phyloP scores from a whole-genome alignment of 306 rosid species.

The Hylodesmum podocarpum region DNA sequence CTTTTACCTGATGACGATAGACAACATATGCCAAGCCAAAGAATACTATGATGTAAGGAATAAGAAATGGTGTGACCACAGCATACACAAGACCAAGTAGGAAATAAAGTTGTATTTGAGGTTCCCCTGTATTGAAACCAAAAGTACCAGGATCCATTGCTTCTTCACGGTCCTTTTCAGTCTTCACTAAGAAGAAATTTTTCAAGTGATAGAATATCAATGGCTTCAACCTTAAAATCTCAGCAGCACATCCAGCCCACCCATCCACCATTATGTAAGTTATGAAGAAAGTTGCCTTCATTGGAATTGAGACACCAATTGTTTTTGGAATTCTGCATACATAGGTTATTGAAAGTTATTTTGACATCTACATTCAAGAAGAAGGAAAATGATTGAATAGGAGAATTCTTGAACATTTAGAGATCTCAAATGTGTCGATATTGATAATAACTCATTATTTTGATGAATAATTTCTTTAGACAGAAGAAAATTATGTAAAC shows the following conservation, averaged over 20 bases:
- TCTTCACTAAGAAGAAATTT: slow-evolving; percentile 78
- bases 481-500: no score
- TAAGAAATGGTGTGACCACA: slow-evolving; percentile 80
- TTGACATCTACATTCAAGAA: neutral
- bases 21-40: slow-evolving; percentile 81
- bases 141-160: slow-evolving; percentile 99
- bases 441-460: no score
- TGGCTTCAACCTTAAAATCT: slow-evolving; percentile 90
- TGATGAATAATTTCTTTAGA: no score
- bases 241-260: slow-evolving; percentile 99
- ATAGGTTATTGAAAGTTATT: neutral
- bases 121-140: slow-evolving; percentile 92
- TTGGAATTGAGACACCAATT: slow-evolving; percentile 92
- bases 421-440: no score
- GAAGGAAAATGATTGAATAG: no score
- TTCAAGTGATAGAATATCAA: slow-evolving; percentile 78
- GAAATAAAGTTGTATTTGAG: slow-evolving; percentile 93
- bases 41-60: slow-evolving; percentile 91
- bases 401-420: no score
- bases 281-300: slow-evolving; percentile 98
- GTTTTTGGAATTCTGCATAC: slow-evolving; percentile 83
- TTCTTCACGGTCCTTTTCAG: slow-evolving; percentile 94
- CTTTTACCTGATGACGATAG: slow-evolving; percentile 92
- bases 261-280: slow-evolving; percentile 99
- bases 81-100: slow-evolving; percentile 96